phyloP scores from a whole-genome alignment of 2,329 filamentous ascomycete genomes.

The Magnaporthiopsis incrustans region DNA sequence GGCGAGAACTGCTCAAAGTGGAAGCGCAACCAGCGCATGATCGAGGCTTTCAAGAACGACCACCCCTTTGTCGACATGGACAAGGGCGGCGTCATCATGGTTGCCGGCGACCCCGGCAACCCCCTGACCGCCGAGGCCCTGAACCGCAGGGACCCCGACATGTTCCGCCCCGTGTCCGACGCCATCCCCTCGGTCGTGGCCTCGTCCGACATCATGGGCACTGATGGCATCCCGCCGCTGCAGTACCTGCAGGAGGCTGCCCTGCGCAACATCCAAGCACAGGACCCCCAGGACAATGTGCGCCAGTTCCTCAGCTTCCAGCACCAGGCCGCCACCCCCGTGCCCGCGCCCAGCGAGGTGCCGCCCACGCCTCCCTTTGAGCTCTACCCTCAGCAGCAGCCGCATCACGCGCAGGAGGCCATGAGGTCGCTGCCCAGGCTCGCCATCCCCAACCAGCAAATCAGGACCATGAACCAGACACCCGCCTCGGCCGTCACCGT shows the following conservation, averaged over 20 bases:
- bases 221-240: constrained; percentile 53
- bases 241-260: constrained; percentile 65
- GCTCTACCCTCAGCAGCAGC: constrained; percentile 39
- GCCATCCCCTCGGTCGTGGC: constrained; percentile 66
- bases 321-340: constrained; percentile 36
- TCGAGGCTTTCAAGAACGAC: constrained; percentile 67
- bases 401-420: constrained; percentile 34
- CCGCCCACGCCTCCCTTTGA: constrained; percentile 64
- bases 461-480: constrained; percentile 13
- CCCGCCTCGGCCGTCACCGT: constrained; percentile 4
- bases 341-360: constrained; percentile 40
- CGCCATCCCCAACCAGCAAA: constrained; percentile 40
- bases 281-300: constrained; percentile 88
- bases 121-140: constrained; percentile 53
- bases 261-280: constrained; percentile 59
- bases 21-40: constrained; percentile 69
- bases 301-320: constrained; percentile 87
- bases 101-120: constrained; percentile 74
- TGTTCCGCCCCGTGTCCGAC: constrained; percentile 62
- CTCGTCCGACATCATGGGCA: constrained; percentile 83
- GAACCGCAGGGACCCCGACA: constrained; percentile 33
- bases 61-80: constrained; percentile 59
- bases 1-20: constrained; percentile 80
- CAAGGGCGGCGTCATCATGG: constrained; percentile 60
- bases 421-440: constrained; percentile 55